Percentiles rank a stretch among this genome's conserved stretches.
Conservation (phyloP, 257 asterid genomes). For the Ballota nigra region DNA sequence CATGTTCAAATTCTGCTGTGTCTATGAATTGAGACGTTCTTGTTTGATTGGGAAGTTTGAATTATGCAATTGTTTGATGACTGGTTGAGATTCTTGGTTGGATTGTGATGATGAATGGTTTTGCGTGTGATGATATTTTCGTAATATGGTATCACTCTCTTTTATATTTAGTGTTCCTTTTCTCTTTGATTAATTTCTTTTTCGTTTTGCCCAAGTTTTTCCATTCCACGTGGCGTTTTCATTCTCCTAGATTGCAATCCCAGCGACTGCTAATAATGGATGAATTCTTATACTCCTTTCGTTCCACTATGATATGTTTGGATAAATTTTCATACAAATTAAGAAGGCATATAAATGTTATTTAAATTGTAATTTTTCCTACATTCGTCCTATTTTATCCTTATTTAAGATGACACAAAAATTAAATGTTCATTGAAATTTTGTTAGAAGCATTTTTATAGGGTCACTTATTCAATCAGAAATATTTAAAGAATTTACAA, state of each 20-base stretch:
- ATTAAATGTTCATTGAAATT: too few relatives aligned
- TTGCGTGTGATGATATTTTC: background rate
- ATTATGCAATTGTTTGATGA: constrained; percentile 11
- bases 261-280: background rate
- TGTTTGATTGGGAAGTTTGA: constrained; percentile 3
- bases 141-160: background rate
- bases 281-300: background rate
- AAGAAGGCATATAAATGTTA: too few relatives aligned
- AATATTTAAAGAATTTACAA: too few relatives aligned
- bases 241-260: background rate
- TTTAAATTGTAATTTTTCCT: too few relatives aligned
- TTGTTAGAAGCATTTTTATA: too few relatives aligned
- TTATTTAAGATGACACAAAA: too few relatives aligned
- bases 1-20: background rate
- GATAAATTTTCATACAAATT: too few relatives aligned
- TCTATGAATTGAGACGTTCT: constrained; percentile 14
- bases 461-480: too few relatives aligned
- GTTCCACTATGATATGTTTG: too few relatives aligned
- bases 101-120: constrained; percentile 11
- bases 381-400: too few relatives aligned
- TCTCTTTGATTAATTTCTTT: background rate
- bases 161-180: background rate
- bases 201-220: background rate
- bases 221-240: background rate
- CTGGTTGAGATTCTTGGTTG: constrained; percentile 4